A percentile compares a stretch with the other conserved stretches of the same genome.
Evolutionary conservation across 179 eudicot species (phyloP).

Genomic region (Silene noctiflora): DNA sequence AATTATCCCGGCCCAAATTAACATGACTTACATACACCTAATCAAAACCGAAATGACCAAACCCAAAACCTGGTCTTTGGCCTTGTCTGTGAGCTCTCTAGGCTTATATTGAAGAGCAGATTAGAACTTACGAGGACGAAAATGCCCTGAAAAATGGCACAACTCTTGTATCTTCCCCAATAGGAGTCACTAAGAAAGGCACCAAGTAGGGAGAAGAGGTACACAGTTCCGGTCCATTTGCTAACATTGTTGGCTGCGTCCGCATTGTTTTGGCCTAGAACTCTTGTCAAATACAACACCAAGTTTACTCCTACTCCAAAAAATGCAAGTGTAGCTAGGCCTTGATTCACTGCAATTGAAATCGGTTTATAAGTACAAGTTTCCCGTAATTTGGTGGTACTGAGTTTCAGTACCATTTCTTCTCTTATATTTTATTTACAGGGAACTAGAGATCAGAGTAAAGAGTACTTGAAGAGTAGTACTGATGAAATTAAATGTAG

Average conservation of each 20-base stretch:
- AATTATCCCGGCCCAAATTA: too few relatives aligned
- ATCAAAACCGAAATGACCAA: too few relatives aligned
- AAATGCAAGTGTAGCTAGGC: constrained; percentile 42
- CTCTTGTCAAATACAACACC: constrained; percentile 47
- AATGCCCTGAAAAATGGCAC: constrained; percentile 44
- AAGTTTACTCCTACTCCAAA: constrained; percentile 50
- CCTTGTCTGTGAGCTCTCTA: too few relatives aligned
- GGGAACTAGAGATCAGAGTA: too few relatives aligned
- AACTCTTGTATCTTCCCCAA: constrained; percentile 47
- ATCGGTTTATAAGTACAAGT: background rate
- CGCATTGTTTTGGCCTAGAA: constrained; percentile 41
- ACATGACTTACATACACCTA: too few relatives aligned
- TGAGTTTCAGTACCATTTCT: too few relatives aligned
- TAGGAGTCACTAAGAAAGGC: constrained; percentile 55
- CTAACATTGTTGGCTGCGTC: constrained; percentile 49
- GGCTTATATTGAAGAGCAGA: background rate
- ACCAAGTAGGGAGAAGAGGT: constrained; percentile 45
- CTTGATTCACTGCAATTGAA: constrained; percentile 29
- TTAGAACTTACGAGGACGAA: constrained; percentile 35
- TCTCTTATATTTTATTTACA: too few relatives aligned
- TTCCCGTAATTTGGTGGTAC: too few relatives aligned
- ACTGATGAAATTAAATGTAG: too few relatives aligned
- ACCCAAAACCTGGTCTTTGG: background rate
- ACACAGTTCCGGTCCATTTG: constrained; percentile 55
- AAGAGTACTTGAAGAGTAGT: too few relatives aligned